A percentile compares a stretch with the other conserved stretches of the same genome.
These are phyloP conservation scores for Melanomma pulvis-pyrius DNA, from an alignment of 495 filamentous ascomycete genomes.

Conservation along the genomic window DNA sequence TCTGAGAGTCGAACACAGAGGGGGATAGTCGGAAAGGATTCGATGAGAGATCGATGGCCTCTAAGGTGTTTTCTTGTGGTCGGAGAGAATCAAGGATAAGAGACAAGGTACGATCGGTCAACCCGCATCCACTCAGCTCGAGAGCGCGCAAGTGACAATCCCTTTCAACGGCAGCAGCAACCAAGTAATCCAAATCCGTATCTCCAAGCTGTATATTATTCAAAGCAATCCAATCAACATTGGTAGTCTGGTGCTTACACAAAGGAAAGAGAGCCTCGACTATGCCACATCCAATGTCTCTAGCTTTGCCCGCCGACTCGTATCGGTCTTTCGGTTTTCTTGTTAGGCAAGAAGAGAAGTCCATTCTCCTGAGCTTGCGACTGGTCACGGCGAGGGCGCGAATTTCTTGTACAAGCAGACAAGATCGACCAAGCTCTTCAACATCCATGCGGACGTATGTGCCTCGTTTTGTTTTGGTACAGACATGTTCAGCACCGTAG, in stretches of 20 bases:
- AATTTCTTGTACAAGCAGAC: slow-evolving; percentile 72
- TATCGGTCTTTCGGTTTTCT: slow-evolving; percentile 53
- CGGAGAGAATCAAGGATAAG: slow-evolving; percentile 62
- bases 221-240: slow-evolving; percentile 77
- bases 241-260: slow-evolving; percentile 72
- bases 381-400: slow-evolving; percentile 71
- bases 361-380: slow-evolving; percentile 61
- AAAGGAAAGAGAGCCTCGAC: slow-evolving; percentile 77
- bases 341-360: slow-evolving; percentile 64
- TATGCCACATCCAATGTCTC: slow-evolving; percentile 75
- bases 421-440: slow-evolving; percentile 60
- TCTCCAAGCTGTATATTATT: slow-evolving; percentile 84
- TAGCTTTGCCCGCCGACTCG: slow-evolving; percentile 53
- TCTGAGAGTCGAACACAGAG: slow-evolving; percentile 61
- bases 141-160: slow-evolving; percentile 74
- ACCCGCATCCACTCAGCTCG: slow-evolving; percentile 76
- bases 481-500: slow-evolving; percentile 65
- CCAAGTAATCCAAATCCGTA: slow-evolving; percentile 72
- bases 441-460: slow-evolving; percentile 59
- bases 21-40: slow-evolving; percentile 74
- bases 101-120: slow-evolving; percentile 62
- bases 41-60: slow-evolving; percentile 75
- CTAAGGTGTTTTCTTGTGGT: slow-evolving; percentile 71
- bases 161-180: slow-evolving; percentile 66
- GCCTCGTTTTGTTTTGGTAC: slow-evolving; percentile 60